Conservation (phyloP, 106 monocot genomes). For the Phalaenopsis aphrodite region DNA sequence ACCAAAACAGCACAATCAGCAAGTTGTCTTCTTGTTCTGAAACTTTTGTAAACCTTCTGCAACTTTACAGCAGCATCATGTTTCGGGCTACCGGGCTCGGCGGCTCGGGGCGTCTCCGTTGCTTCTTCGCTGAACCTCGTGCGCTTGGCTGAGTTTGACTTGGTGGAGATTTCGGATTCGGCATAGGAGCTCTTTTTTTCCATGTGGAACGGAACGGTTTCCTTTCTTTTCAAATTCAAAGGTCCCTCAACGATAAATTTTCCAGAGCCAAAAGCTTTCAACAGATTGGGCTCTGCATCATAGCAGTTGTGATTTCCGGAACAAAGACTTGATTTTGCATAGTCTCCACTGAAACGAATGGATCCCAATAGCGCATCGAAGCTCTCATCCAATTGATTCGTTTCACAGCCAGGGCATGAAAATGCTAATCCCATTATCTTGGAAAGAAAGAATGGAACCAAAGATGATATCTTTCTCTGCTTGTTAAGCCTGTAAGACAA, state of each 20-base stretch:
- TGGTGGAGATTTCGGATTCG: not conserved
- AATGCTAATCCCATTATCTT: not conserved
- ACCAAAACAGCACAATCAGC: slow-evolving; percentile 97
- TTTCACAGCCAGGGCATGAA: not conserved
- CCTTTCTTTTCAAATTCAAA: slow-evolving; percentile 47
- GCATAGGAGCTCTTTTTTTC: slow-evolving; percentile 23
- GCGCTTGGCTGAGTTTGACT: not conserved
- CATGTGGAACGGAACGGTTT: slow-evolving; percentile 14
- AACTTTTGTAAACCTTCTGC: slow-evolving; percentile 98
- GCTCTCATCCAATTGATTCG: not conserved
- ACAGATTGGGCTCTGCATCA: slow-evolving; percentile 15
- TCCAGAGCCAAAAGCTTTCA: slow-evolving; percentile 37
- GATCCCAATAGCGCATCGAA: not conserved
- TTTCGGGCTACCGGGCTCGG: slow-evolving; percentile 23
- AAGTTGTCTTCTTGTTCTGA: slow-evolving; percentile 82
- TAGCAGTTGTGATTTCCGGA: slow-evolving; percentile 35
- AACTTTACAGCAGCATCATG: slow-evolving; percentile 73
- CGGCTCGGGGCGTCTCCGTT: not conserved
- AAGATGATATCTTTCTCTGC: not conserved
- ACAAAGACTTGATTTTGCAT: slow-evolving; percentile 8
- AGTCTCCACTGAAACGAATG: not conserved
- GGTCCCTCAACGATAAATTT: slow-evolving; percentile 50
- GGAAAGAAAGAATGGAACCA: no score
- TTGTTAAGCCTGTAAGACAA: not conserved
- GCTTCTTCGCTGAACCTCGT: slow-evolving; percentile 21